A percentile compares a stretch with the other conserved stretches of the same genome.
Conservation (phyloP, 805 yeast species). For the Isabelozyma rhagii region DNA sequence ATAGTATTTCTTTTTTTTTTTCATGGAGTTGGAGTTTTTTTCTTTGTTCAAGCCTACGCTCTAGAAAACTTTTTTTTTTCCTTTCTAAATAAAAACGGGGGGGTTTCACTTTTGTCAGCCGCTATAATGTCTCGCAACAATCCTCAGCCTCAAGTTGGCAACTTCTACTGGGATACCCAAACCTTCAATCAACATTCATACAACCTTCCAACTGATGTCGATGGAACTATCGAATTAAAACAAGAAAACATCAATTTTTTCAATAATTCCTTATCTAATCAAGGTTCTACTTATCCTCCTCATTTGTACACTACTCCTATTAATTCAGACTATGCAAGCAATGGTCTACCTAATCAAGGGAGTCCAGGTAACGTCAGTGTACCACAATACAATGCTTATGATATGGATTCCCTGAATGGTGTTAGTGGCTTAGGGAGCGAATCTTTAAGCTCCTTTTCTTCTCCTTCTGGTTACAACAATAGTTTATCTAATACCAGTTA, state of each 20-base stretch:
- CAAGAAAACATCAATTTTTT: conserved; percentile 3
- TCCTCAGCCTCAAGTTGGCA: conserved; percentile 1
- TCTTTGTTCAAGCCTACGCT: not conserved
- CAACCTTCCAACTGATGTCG: not conserved
- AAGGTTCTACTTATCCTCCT: not conserved
- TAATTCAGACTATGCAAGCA: not conserved
- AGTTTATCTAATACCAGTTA: not conserved
- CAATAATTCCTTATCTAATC: not conserved
- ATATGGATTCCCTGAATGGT: not conserved
- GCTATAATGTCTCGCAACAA: not conserved
- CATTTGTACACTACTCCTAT: not conserved
- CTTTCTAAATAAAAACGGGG: not conserved
- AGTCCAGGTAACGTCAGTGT: not conserved
- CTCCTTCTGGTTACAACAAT: not conserved
- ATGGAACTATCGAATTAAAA: conserved; percentile 1
- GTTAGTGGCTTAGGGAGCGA: not conserved
- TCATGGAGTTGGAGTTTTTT: no score
- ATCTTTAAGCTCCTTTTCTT: not conserved
- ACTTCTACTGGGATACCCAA: not conserved
- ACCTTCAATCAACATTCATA: not conserved
- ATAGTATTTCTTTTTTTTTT: no score
- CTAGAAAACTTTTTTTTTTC: not conserved
- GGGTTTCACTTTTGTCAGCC: no score
- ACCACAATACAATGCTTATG: not conserved
- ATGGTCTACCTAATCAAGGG: not conserved